Base-by-base conservation (phyloP, 108 stramenopile genomes). In the Nitzschia sp. region DNA sequence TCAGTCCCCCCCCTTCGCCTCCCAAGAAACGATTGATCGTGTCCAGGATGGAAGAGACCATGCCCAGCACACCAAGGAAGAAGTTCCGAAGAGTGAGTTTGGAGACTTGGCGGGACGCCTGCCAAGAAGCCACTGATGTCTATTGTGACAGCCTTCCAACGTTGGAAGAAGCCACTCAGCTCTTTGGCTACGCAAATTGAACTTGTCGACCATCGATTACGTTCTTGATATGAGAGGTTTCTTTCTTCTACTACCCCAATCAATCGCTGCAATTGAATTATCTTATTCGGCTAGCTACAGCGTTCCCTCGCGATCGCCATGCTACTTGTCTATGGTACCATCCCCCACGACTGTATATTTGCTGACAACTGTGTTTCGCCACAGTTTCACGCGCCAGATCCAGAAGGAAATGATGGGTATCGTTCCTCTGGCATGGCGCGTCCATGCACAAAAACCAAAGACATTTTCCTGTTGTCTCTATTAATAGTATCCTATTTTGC, bases 101-200 rank as follows among this genome's bases (percentile, higher is more conserved):
- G 4, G 70, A 78, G 18, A 36, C 76, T 0, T 87, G 82, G 82
- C 30, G 66, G 32, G 68, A 75, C 15, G 77, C 82, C 18, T 87
- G 86, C 56, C 53, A 56, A 30, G 49, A 74, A 11, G 86, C 86
- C 28, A 11, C 38, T 0, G 46, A 81, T 72, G 67, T 54, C 27
- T 59, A 84, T 49, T 49, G 78, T 47, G 82, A 87, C 9, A 61
- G 58, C 38, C 80, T 94, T 6, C 93, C 93, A 2, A 85, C 82
- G 30, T 48, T 94, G 56, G 93, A 94, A 61, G 93, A 94, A 72
- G 93, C 93, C 42, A 75, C 84, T 9, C 64, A 59, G 17, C 79
- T 94, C 62, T 94, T 94, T 83, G 93, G 93, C n/a, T 94, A 57
- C 54, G 63, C 66, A 24, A 65, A 65, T 30, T 65, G 64, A 65